Evolutionary conservation across 371 early-diverging fungal species (phyloP).

Genomic region (Nematocida major): DNA sequence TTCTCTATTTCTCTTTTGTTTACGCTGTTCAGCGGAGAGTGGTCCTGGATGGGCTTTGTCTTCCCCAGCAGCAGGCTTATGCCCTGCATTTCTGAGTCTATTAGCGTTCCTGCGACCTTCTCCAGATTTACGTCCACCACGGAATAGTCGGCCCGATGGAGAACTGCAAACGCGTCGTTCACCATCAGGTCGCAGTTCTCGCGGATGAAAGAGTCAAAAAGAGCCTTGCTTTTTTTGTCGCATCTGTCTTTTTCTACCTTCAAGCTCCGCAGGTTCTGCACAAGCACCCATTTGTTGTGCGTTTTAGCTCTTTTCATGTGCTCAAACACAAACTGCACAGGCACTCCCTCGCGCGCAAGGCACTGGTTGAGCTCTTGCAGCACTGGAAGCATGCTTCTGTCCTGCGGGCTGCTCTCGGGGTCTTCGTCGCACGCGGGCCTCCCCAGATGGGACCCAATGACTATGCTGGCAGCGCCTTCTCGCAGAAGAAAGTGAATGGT

Average conservation of each 20-base stretch:
- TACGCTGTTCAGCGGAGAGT: not conserved
- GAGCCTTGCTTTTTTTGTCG: slow-evolving; percentile 2
- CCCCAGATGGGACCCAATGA: slow-evolving; percentile 92
- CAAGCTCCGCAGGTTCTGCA: slow-evolving; percentile 95
- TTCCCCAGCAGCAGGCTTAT: slow-evolving; percentile 31
- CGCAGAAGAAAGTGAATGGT: slow-evolving; percentile 75
- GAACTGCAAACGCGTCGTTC: slow-evolving; percentile 96
- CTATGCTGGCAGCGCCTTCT: slow-evolving; percentile 67
- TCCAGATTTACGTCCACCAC: slow-evolving; percentile 75
- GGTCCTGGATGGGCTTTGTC: not conserved
- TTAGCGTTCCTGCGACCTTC: slow-evolving; percentile 83
- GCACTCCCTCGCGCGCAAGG: not conserved
- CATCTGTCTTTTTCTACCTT: slow-evolving; percentile 83
- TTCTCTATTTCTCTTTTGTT: not conserved
- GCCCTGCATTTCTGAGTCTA: slow-evolving; percentile 83
- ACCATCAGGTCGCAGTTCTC: slow-evolving; percentile 87
- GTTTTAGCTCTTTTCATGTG: not conserved
- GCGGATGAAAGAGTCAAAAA: slow-evolving; percentile 75
- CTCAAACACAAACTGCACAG: slow-evolving; percentile 68
- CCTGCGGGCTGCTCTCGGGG: slow-evolving; percentile 3
- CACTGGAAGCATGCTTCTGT: slow-evolving; percentile 7
- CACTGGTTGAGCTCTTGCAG: slow-evolving; percentile 6
- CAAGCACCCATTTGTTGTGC: slow-evolving; percentile 69
- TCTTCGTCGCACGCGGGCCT: slow-evolving; percentile 76
- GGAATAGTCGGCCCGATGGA: slow-evolving; percentile 85